phyloP scores from a whole-genome alignment of 495 filamentous ascomycete species.

The Mytilinidion resinicola region DNA sequence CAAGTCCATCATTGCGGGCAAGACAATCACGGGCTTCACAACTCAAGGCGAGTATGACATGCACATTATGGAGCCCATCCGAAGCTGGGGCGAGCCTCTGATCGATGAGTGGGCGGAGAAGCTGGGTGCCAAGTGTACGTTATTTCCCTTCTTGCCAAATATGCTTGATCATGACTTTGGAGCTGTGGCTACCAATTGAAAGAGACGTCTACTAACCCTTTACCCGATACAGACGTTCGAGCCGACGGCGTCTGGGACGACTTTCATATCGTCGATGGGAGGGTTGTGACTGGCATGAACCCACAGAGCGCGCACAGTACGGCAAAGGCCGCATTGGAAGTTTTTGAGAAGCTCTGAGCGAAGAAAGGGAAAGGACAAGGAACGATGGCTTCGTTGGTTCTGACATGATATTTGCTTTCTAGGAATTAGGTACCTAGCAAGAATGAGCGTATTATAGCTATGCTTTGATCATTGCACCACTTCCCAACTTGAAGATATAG shows the following conservation, averaged over 20 bases:
- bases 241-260: conserved; percentile 42
- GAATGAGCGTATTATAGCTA: no score
- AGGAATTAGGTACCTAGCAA: no score
- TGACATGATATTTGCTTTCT: no score
- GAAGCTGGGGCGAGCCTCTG: conserved; percentile 34
- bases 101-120: conserved; percentile 36
- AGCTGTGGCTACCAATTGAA: background rate
- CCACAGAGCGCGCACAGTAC: conserved; percentile 35
- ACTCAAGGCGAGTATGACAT: conserved; percentile 39
- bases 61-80: conserved; percentile 34
- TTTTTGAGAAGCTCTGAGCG: conserved; percentile 36
- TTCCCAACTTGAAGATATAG: no score
- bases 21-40: conserved; percentile 42
- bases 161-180: background rate
- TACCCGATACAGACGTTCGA: conserved; percentile 26
- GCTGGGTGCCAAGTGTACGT: conserved; percentile 39
- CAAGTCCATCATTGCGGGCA: conserved; percentile 39
- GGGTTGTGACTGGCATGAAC: conserved; percentile 33
- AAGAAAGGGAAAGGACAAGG: background rate
- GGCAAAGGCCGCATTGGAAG: conserved; percentile 39
- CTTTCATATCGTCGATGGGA: conserved; percentile 39
- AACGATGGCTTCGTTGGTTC: no score
- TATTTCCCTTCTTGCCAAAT: background rate
- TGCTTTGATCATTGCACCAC: no score
- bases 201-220: no score